Percentiles rank a stretch among this genome's conserved stretches.
These are phyloP conservation scores for Rhododendron ferrugineum DNA, from an alignment of 148 eudicot genomes.

Conservation along the genomic window DNA sequence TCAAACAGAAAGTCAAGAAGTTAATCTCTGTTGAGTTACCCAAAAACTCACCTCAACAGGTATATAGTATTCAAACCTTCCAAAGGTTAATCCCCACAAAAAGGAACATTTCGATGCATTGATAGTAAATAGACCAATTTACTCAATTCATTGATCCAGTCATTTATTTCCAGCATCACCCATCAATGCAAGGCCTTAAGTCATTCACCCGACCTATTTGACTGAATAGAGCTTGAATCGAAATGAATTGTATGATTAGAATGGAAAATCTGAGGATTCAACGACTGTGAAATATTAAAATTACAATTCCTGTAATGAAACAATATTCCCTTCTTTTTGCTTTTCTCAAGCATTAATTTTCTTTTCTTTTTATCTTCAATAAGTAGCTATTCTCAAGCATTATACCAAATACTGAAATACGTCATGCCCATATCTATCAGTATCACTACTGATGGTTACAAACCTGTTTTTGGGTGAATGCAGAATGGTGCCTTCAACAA, in stretches of 20 bases:
- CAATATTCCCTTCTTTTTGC: neutral
- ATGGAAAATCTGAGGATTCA: neutral
- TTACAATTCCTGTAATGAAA: neutral
- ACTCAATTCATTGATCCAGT: neutral
- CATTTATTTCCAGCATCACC: neutral
- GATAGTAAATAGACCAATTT: neutral
- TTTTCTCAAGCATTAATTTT: neutral
- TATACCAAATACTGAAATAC: neutral
- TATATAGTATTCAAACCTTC: neutral
- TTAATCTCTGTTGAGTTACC: neutral
- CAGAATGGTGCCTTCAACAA: constrained; percentile 95
- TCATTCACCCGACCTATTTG: neutral
- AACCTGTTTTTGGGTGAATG: constrained; percentile 95
- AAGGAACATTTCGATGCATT: neutral
- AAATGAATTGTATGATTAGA: neutral
- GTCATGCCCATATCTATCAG: neutral
- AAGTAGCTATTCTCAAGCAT: neutral
- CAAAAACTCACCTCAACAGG: neutral
- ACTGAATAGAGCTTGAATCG: neutral
- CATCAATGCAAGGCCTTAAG: neutral
- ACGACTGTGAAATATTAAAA: neutral
- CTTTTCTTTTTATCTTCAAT: neutral
- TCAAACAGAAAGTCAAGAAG: neutral
- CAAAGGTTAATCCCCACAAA: neutral
- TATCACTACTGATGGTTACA: constrained; percentile 7